Evolutionary conservation across 2,329 filamentous ascomycete genomes (phyloP).

Genomic region (Botrytis byssoidea): DNA sequence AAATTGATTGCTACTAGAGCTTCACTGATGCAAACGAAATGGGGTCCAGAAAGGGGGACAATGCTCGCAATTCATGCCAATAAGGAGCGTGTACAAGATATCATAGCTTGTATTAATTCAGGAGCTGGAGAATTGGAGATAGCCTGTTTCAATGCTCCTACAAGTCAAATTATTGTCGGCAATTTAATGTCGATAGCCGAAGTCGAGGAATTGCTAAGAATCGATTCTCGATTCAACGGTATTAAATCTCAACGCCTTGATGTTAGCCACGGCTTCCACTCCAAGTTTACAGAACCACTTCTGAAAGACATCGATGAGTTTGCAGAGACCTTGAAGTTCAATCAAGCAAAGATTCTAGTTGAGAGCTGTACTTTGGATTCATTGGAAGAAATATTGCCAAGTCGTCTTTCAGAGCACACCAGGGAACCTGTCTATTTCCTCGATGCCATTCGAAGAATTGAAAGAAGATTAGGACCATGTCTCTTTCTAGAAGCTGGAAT

Average conservation of each 20-base stretch:
- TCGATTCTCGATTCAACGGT: slow-evolving; percentile 23
- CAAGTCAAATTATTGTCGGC: neutral
- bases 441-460: slow-evolving; percentile 33
- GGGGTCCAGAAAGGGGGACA: neutral
- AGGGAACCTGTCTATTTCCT: slow-evolving; percentile 35
- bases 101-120: neutral
- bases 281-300: slow-evolving; percentile 20
- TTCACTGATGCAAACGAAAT: slow-evolving; percentile 32
- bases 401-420: slow-evolving; percentile 27
- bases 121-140: neutral
- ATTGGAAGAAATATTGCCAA: neutral
- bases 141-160: neutral
- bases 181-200: neutral
- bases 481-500: slow-evolving; percentile 40
- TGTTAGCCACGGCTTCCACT: slow-evolving; percentile 32
- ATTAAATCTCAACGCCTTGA: slow-evolving; percentile 31
- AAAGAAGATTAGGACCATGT: slow-evolving; percentile 1
- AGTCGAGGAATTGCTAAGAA: slow-evolving; percentile 21
- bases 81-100: neutral
- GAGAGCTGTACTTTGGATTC: slow-evolving; percentile 11
- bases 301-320: neutral
- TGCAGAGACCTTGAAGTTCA: slow-evolving; percentile 1
- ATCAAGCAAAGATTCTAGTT: slow-evolving; percentile 17
- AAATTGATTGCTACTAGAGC: slow-evolving; percentile 39
- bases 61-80: neutral